Percentiles rank a stretch among this genome's conserved stretches.
Evolutionary conservation across 345 rosid species (phyloP).

Genomic region (Salix brachista): DNA sequence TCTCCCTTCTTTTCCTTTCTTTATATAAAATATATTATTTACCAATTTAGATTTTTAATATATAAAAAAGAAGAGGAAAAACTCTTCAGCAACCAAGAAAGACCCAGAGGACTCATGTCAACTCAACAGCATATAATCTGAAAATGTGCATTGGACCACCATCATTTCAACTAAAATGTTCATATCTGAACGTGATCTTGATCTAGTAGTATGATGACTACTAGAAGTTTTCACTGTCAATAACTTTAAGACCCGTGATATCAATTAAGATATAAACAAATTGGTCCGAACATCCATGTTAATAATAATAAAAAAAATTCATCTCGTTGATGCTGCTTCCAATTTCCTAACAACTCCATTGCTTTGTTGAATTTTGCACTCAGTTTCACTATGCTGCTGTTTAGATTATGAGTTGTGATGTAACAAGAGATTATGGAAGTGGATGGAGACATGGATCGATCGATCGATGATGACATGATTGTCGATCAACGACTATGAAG

Average conservation of each 20-base stretch:
- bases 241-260: rapidly evolving
- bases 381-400: neutral
- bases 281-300: rapidly evolving
- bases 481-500: neutral
- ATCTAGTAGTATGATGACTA: too few species aligned
- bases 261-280: rapidly evolving
- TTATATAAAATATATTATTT: too few species aligned
- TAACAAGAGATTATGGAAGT: neutral
- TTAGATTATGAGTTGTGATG: neutral
- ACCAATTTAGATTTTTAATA: too few species aligned
- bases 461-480: neutral
- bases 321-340: neutral
- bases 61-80: too few species aligned
- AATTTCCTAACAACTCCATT: neutral
- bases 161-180: neutral
- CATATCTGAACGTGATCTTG: neutral
- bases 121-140: neutral
- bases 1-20: neutral
- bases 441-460: neutral
- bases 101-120: neutral
- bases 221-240: rapidly evolving
- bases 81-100: neutral
- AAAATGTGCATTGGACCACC: neutral
- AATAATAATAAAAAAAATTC: neutral
- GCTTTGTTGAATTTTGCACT: neutral